Percentiles rank a stretch among this genome's conserved stretches.
Conservation (phyloP, 768 basidiomycete species). For the Amyloporia xantha region DNA sequence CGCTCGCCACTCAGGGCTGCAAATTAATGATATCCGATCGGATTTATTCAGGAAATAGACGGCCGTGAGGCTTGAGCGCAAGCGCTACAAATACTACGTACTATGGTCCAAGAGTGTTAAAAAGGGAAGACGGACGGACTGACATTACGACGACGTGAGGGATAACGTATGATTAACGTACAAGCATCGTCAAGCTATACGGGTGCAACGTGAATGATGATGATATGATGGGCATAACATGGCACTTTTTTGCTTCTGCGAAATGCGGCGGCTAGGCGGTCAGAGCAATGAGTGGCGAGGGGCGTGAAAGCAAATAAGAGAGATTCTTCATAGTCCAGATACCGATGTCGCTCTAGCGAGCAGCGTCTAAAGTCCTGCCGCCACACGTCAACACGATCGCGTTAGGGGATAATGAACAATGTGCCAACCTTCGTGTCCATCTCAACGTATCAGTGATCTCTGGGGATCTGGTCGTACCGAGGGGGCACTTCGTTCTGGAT, state of each 20-base stretch:
- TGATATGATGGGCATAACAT: too few species aligned
- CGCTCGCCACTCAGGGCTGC: too few species aligned
- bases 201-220: background rate
- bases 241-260: too few species aligned
- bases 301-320: background rate
- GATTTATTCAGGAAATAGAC: too few species aligned
- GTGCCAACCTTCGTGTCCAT: background rate
- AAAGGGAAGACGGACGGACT: too few species aligned
- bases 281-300: background rate
- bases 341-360: background rate
- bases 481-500: slow-evolving; percentile 23
- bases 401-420: background rate
- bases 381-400: too few species aligned
- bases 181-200: background rate
- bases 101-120: too few species aligned
- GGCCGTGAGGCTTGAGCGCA: too few species aligned
- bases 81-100: too few species aligned
- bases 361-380: background rate
- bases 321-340: background rate
- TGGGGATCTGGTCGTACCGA: slow-evolving; percentile 25
- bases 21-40: too few species aligned
- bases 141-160: background rate
- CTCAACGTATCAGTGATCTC: slow-evolving; percentile 8
- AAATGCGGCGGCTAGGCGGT: background rate
- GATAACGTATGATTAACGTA: background rate